Evolutionary conservation across 805 yeast species (phyloP).

Genomic region (Candida nonsorbophila): DNA sequence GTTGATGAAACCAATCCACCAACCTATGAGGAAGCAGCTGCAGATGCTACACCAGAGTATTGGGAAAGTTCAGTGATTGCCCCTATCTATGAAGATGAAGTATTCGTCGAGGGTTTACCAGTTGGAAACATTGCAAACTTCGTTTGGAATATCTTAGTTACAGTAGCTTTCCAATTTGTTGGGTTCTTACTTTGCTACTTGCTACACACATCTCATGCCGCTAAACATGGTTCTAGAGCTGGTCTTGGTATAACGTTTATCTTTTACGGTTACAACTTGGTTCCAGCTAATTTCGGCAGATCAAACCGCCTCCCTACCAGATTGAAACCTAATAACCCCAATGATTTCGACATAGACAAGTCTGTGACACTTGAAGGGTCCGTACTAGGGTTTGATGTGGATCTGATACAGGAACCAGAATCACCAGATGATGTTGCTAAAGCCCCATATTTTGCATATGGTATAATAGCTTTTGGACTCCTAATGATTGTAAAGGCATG

Average conservation of each 20-base stretch:
- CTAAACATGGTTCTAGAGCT: slow-evolving; percentile 89
- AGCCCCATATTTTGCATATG: slow-evolving; percentile 56
- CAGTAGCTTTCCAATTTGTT: slow-evolving; percentile 88
- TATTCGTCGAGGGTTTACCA: slow-evolving; percentile 91
- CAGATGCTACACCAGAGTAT: slow-evolving; percentile 92
- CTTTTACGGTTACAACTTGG: slow-evolving; percentile 47
- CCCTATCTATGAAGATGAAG: slow-evolving; percentile 80
- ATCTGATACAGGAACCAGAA: slow-evolving; percentile 12
- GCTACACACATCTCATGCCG: slow-evolving; percentile 94
- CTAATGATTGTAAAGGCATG: slow-evolving; percentile 62
- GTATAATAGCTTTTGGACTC: slow-evolving; percentile 63
- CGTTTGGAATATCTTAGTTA: slow-evolving; percentile 83
- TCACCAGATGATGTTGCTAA: slow-evolving; percentile 3
- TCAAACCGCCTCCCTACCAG: slow-evolving; percentile 27
- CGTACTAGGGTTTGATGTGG: slow-evolving; percentile 26
- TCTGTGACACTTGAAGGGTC: slow-evolving; percentile 21
- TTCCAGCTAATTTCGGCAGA: slow-evolving; percentile 36
- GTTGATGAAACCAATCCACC: slow-evolving; percentile 62
- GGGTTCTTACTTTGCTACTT: slow-evolving; percentile 89
- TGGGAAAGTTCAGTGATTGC: slow-evolving; percentile 88
- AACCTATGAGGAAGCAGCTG: slow-evolving; percentile 90
- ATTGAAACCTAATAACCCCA: slow-evolving; percentile 30
- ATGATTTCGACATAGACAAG: slow-evolving; percentile 24
- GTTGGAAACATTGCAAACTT: slow-evolving; percentile 89
- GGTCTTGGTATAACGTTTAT: slow-evolving; percentile 86